Conservation (phyloP, 768 basidiomycete species). For the Psilocybe cubensis region DNA sequence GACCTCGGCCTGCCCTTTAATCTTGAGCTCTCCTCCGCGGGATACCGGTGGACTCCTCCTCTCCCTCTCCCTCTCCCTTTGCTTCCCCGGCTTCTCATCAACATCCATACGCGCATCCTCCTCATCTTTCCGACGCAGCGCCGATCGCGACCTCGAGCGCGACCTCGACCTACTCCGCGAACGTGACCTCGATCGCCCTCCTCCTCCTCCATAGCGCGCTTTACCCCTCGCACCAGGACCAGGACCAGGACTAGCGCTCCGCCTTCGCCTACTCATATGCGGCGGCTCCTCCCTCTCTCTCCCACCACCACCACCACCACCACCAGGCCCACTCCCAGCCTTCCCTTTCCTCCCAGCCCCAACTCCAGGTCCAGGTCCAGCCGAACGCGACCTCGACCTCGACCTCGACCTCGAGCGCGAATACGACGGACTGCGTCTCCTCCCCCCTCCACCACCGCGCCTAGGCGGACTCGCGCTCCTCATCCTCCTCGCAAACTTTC, state of each 20-base stretch:
- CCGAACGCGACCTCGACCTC: constrained; percentile 16
- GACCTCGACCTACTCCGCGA: constrained; percentile 22
- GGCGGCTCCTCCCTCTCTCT: background rate
- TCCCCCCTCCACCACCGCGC: constrained; percentile 32
- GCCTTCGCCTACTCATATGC: too few relatives aligned
- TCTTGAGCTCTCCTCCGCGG: constrained; percentile 60
- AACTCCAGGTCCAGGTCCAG: background rate
- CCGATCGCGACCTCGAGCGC: constrained; percentile 10
- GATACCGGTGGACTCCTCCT: constrained; percentile 20
- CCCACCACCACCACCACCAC: background rate
- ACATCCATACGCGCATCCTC: background rate
- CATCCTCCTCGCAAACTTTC: constrained; percentile 41
- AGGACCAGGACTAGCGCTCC: background rate
- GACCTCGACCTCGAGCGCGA: constrained; percentile 22
- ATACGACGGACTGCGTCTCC: constrained; percentile 28
- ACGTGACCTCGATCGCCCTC: constrained; percentile 13
- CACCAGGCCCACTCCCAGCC: background rate
- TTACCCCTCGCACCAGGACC: background rate
- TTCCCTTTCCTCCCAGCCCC: background rate
- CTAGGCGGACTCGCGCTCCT: constrained; percentile 45
- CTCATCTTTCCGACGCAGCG: background rate
- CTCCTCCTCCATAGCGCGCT: background rate
- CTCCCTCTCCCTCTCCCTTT: constrained; percentile 32
- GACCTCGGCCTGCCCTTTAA: constrained; percentile 71
- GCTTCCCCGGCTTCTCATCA: constrained; percentile 34